These are phyloP conservation scores for Extremus antarcticus DNA, from an alignment of 495 filamentous ascomycete genomes.

Conservation along the genomic window DNA sequence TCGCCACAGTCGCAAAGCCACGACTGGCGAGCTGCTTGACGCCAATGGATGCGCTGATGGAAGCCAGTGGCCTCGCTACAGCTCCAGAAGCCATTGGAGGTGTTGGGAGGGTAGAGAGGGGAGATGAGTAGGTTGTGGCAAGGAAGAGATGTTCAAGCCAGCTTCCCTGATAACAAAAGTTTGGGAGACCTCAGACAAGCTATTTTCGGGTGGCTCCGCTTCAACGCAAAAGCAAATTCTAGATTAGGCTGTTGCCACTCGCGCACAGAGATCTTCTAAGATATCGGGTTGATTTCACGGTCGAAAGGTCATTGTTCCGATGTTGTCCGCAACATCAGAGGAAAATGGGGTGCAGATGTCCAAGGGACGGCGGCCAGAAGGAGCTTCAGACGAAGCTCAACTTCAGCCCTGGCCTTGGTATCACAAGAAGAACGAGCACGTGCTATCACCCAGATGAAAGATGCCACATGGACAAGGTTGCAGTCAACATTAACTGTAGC, in stretches of 20 bases:
- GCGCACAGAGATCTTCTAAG: background rate
- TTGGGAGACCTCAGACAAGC: background rate
- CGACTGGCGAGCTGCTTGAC: background rate
- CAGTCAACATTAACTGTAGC: background rate
- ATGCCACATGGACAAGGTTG: background rate
- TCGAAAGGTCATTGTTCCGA: background rate
- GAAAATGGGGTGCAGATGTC: background rate
- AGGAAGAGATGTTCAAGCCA: background rate
- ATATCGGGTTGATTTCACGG: background rate
- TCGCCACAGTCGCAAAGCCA: constrained; percentile 13
- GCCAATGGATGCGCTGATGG: constrained; percentile 9
- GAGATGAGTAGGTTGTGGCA: background rate
- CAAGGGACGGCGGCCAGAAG: background rate
- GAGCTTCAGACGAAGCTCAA: background rate
- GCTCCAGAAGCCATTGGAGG: constrained; percentile 17
- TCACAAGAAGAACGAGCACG: no score
- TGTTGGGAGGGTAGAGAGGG: background rate
- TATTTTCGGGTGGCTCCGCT: background rate
- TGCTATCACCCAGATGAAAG: no score
- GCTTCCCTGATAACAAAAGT: background rate
- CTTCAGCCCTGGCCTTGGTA: background rate
- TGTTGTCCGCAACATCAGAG: background rate
- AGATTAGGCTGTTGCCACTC: background rate
- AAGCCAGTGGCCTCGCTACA: constrained; percentile 16
- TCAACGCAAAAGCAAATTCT: background rate